Evolutionary conservation across 805 yeast species (phyloP).

Genomic region (Lachancea thermotolerans): DNA sequence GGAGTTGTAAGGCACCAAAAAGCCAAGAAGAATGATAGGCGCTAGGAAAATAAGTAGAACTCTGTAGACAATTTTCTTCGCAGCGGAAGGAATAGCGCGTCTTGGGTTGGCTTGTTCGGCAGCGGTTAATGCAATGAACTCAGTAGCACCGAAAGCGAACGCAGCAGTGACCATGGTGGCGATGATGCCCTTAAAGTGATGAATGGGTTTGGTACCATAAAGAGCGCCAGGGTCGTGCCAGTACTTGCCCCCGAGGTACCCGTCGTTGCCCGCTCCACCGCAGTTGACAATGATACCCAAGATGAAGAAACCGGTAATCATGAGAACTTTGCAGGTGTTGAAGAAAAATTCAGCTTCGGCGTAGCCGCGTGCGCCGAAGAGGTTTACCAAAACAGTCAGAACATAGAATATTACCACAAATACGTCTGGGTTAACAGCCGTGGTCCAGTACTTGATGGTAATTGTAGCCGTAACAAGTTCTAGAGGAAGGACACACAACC

Average conservation of each 20-base stretch:
- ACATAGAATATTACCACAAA: slow-evolving; percentile 49
- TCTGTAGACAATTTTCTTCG: slow-evolving; percentile 51
- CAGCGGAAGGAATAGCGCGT: slow-evolving; percentile 50
- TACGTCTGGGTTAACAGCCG: slow-evolving; percentile 47
- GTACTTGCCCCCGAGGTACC: slow-evolving; percentile 44
- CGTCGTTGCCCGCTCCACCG: slow-evolving; percentile 37
- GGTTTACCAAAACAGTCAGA: slow-evolving; percentile 40
- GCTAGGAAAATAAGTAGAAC: slow-evolving; percentile 43
- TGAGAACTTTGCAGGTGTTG: slow-evolving; percentile 56
- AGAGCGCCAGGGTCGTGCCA: slow-evolving; percentile 53
- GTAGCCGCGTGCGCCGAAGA: slow-evolving; percentile 50
- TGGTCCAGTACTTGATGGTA: slow-evolving; percentile 55
- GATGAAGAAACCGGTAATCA: slow-evolving; percentile 53
- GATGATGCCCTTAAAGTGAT: slow-evolving; percentile 51
- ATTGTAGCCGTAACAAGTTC: slow-evolving; percentile 61
- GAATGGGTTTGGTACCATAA: slow-evolving; percentile 28
- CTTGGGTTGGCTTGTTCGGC: slow-evolving; percentile 51
- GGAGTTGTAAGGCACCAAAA: slow-evolving; percentile 46
- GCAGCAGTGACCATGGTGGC: slow-evolving; percentile 50
- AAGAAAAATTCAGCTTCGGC: slow-evolving; percentile 63
- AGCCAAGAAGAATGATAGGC: slow-evolving; percentile 43
- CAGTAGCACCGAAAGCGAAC: slow-evolving; percentile 57
- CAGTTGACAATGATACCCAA: slow-evolving; percentile 41
- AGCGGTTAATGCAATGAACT: slow-evolving; percentile 52
- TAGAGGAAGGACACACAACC: slow-evolving; percentile 55